Percentiles rank a stretch among this genome's conserved stretches.
Evolutionary conservation across 2,329 filamentous ascomycete genomes (phyloP).

Genomic region (Phyllosticta citriasiana): DNA sequence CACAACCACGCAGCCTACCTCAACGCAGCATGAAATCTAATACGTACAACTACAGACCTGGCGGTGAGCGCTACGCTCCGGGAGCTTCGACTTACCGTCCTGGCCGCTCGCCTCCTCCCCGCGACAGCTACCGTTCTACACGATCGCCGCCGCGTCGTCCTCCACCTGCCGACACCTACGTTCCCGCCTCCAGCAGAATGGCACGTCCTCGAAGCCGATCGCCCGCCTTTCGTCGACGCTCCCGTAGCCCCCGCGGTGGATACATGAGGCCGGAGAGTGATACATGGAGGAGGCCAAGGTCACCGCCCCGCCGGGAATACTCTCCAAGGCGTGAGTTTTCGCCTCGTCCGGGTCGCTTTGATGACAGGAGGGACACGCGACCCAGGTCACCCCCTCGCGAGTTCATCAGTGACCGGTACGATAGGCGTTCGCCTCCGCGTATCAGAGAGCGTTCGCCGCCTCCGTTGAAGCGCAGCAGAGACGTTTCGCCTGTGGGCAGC

Average conservation of each 20-base stretch:
- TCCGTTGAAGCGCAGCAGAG: constrained; percentile 33
- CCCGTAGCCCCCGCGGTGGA: constrained; percentile 26
- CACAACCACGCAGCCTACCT: constrained; percentile 1
- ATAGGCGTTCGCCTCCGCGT: constrained; percentile 30
- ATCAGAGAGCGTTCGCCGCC: constrained; percentile 34
- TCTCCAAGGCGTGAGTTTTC: constrained; percentile 25
- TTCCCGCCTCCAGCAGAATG: constrained; percentile 23
- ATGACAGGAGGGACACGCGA: constrained; percentile 25
- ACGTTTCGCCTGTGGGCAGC: constrained; percentile 38
- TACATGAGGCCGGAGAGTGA: constrained; percentile 25
- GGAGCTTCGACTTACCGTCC: constrained; percentile 7
- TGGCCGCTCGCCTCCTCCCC: constrained; percentile 11
- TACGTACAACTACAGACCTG: constrained; percentile 6
- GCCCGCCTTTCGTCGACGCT: constrained; percentile 26
- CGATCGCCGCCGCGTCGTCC: constrained; percentile 26
- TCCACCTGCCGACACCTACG: constrained; percentile 31
- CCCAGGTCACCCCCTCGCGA: constrained; percentile 30
- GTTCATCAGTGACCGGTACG: constrained; percentile 25
- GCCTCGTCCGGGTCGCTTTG: constrained; percentile 15
- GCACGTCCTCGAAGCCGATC: constrained; percentile 30
- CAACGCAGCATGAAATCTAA: neutral
- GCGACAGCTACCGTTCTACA: constrained; percentile 27
- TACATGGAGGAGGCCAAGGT: constrained; percentile 37
- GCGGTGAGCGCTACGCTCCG: constrained; percentile 10
- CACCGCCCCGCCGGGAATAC: constrained; percentile 36